phyloP scores from a whole-genome alignment of 2,329 filamentous ascomycete species.

The Helminthosporium solani region DNA sequence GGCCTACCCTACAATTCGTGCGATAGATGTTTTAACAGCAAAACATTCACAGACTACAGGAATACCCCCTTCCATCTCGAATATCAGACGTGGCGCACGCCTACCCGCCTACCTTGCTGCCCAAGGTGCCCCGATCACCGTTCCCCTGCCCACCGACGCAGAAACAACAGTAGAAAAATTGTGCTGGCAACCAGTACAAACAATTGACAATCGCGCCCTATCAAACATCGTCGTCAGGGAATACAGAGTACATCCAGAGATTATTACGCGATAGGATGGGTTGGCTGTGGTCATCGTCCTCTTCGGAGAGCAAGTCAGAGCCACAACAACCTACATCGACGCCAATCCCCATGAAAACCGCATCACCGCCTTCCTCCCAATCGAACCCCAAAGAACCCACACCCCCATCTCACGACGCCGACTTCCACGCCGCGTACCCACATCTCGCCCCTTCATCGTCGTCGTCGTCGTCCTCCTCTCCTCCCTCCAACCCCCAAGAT shows the following conservation, averaged over 20 bases:
- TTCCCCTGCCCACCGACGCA: neutral
- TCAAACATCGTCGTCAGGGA: neutral
- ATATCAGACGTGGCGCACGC: slow-evolving; percentile 1
- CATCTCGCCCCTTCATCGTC: slow-evolving; percentile 45
- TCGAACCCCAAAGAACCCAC: too few relatives aligned
- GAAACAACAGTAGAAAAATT: neutral
- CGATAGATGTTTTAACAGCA: slow-evolving; percentile 12
- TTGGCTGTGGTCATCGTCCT: slow-evolving; percentile 41
- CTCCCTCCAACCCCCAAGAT: slow-evolving; percentile 12
- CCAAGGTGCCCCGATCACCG: neutral
- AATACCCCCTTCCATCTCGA: slow-evolving; percentile 2
- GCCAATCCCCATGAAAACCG: slow-evolving; percentile 18
- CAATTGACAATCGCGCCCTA: neutral
- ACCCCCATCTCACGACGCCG: slow-evolving; percentile 35
- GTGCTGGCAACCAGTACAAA: neutral
- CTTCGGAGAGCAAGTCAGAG: slow-evolving; percentile 16
- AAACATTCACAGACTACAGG: slow-evolving; percentile 9
- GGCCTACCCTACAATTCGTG: slow-evolving; percentile 25
- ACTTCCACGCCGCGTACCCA: slow-evolving; percentile 54
- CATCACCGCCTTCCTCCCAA: slow-evolving; percentile 33
- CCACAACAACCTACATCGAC: slow-evolving; percentile 17
- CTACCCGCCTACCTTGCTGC: neutral
- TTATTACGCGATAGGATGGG: slow-evolving; percentile 41
- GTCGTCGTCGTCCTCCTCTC: too few relatives aligned
- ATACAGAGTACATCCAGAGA: neutral